Conservation (phyloP, 192 early-diverging fungal species). For the Spizellomyces sp. region DNA sequence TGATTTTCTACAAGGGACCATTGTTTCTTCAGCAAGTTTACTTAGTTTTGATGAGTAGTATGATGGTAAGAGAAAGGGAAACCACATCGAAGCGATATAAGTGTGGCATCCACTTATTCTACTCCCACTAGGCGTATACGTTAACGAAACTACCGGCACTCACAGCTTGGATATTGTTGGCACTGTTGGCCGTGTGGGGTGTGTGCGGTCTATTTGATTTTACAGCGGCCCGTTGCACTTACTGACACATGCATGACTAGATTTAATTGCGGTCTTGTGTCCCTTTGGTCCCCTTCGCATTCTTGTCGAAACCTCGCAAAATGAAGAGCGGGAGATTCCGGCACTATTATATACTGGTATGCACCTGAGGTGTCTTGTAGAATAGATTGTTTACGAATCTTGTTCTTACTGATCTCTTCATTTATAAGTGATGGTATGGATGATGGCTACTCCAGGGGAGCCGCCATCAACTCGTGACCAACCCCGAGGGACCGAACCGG, state of each 20-base stretch:
- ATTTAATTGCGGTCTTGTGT: constrained; percentile 87
- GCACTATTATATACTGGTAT: constrained; percentile 68
- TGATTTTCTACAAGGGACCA: constrained; percentile 85
- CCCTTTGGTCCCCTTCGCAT: constrained; percentile 85
- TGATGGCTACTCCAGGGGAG: constrained; percentile 64
- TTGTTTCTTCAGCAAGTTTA: constrained; percentile 75
- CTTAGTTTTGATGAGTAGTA: constrained; percentile 73
- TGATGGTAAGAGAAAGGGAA: constrained; percentile 64
- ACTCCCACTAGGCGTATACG: constrained; percentile 62
- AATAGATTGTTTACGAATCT: background rate
- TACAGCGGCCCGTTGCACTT: background rate
- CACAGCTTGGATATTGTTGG: constrained; percentile 84
- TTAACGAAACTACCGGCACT: constrained; percentile 68
- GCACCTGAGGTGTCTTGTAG: background rate
- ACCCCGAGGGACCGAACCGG: constrained; percentile 62
- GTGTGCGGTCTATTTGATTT: constrained; percentile 4
- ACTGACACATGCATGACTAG: constrained; percentile 37
- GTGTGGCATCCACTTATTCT: background rate
- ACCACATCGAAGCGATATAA: background rate
- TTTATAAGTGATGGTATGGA: constrained; percentile 58
- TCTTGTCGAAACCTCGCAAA: constrained; percentile 74
- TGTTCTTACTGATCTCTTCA: background rate
- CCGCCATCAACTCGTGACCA: constrained; percentile 14
- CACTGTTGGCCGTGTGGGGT: constrained; percentile 82
- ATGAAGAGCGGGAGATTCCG: constrained; percentile 77